These are phyloP conservation scores for Mycena floridula DNA, from an alignment of 768 basidiomycete species.

Conservation along the genomic window DNA sequence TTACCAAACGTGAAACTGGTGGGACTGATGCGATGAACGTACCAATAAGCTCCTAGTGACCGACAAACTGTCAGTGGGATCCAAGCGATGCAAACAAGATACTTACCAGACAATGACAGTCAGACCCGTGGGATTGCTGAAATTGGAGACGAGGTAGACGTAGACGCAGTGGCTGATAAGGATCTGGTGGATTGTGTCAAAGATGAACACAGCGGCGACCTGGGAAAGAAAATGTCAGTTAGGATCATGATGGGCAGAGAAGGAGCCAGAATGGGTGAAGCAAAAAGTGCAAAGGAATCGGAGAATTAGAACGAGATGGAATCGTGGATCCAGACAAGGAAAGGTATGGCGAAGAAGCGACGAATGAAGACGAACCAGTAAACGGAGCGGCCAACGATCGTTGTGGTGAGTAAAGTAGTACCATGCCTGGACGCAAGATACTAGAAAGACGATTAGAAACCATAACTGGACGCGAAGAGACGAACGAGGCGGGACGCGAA, in stretches of 20 bases:
- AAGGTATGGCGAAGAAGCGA: neutral
- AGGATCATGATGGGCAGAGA: too few species aligned
- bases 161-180: conserved; percentile 31
- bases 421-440: conserved; percentile 40
- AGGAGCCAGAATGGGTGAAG: too few species aligned
- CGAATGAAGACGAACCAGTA: conserved; percentile 24
- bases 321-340: too few species aligned
- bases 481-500: too few species aligned
- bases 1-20: neutral
- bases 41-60: conserved; percentile 35
- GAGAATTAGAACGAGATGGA: too few species aligned
- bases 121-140: conserved; percentile 17
- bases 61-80: too few species aligned
- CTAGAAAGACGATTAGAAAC: neutral
- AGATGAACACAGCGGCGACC: conserved; percentile 34
- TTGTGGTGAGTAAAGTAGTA: conserved; percentile 37
- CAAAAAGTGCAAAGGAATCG: too few species aligned
- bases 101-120: neutral
- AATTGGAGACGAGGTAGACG: conserved; percentile 40
- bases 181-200: conserved; percentile 47
- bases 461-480: neutral
- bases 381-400: conserved; percentile 36
- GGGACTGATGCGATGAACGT: conserved; percentile 8
- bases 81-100: neutral
- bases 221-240: conserved; percentile 10